Evolutionary conservation across 306 rosid genomes (phyloP).

Genomic region (Albizia julibrissin): DNA sequence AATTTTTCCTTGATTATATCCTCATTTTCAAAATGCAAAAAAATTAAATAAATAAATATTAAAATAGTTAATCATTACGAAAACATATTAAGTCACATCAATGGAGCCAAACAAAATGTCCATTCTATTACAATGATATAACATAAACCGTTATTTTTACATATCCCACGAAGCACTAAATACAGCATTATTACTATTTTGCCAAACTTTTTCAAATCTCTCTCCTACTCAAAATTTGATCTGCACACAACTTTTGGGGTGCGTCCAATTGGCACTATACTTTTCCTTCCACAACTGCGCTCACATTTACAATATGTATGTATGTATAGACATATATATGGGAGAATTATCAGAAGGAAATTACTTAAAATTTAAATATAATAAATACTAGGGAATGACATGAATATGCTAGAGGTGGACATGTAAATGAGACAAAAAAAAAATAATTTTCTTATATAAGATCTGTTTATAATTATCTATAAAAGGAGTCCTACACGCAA

Average conservation of each 20-base stretch:
- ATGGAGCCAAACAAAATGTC: neutral
- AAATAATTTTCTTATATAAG: neutral
- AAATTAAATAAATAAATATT: neutral
- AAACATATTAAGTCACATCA: neutral
- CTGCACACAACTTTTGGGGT: neutral
- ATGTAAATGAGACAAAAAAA: neutral
- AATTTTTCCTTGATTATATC: neutral
- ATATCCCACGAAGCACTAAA: neutral
- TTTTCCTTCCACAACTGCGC: neutral
- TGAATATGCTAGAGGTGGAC: neutral
- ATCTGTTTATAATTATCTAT: neutral
- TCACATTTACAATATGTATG: neutral
- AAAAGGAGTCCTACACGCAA: slow-evolving; percentile 43
- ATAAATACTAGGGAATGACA: too few species aligned
- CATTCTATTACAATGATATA: neutral
- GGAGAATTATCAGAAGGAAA: neutral
- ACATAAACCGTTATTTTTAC: neutral
- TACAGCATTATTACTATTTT: neutral
- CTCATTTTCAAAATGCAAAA: neutral
- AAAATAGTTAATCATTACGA: neutral
- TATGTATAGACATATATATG: too few species aligned
- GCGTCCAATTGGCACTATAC: neutral
- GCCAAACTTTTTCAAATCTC: neutral
- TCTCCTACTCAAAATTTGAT: neutral
- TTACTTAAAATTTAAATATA: too few species aligned